Percentiles rank a stretch among this genome's conserved stretches.
Conservation (phyloP, 1,284 basidiomycete genomes). For the Cryptococcus jaspeensis region DNA sequence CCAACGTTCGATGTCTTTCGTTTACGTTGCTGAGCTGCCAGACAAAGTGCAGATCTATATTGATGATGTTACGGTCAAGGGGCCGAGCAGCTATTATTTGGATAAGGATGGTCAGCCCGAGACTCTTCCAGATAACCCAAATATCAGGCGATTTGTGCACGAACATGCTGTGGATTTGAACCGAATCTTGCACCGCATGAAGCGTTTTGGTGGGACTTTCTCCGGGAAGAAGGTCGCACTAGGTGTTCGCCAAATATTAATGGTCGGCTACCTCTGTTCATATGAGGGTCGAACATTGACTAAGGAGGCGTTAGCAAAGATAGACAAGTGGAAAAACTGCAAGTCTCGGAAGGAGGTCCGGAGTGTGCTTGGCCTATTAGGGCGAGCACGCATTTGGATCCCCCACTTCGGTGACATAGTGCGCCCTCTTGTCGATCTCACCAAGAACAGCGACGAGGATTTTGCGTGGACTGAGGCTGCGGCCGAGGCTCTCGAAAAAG, state of each 20-base stretch:
- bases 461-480: neutral
- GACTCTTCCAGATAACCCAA: neutral
- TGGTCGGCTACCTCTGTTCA: too few species aligned
- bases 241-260: constrained; percentile 2
- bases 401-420: constrained; percentile 5
- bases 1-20: constrained; percentile 9
- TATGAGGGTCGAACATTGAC: too few species aligned
- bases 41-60: constrained; percentile 4
- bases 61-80: constrained; percentile 5
- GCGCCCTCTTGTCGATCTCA: constrained; percentile 1
- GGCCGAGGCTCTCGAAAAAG: neutral
- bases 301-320: too few species aligned
- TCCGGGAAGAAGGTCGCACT: constrained; percentile 7
- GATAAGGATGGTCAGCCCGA: neutral
- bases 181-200: constrained; percentile 13
- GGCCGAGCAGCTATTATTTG: neutral
- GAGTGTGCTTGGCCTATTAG: constrained; percentile 7
- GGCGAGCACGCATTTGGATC: constrained; percentile 13
- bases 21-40: constrained; percentile 7
- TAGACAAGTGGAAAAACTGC: too few species aligned
- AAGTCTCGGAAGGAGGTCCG: too few species aligned
- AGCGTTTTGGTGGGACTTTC: constrained; percentile 11
- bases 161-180: constrained; percentile 8
- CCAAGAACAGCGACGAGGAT: neutral
- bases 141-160: constrained; percentile 6